Conservation (phyloP, 192 early-diverging fungal species). For the Jimgerdemannia flammicorona region DNA sequence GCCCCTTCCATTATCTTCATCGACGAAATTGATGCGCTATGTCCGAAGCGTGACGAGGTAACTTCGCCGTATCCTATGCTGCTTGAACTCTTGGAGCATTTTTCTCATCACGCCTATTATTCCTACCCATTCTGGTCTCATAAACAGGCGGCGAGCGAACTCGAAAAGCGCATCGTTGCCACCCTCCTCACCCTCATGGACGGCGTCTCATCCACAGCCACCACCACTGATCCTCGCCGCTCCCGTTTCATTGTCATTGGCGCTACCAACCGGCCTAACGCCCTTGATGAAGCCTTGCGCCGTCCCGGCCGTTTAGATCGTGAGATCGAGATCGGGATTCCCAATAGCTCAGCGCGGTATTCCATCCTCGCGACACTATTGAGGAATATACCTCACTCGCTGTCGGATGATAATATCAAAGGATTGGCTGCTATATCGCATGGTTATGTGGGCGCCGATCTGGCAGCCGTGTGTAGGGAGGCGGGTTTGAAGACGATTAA, state of each 20-base stretch:
- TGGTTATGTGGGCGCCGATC: conserved; percentile 97
- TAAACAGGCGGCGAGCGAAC: conserved; percentile 62
- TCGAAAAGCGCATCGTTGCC: conserved; percentile 88
- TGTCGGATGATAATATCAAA: conserved; percentile 55
- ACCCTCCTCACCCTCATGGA: conserved; percentile 96
- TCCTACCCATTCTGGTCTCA: conserved; percentile 4
- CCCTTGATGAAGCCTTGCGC: conserved; percentile 85
- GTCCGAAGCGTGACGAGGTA: conserved; percentile 83
- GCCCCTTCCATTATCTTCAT: conserved; percentile 88
- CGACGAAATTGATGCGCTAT: conserved; percentile 92
- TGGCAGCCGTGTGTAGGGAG: conserved; percentile 82
- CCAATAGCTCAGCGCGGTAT: conserved; percentile 58
- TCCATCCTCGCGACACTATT: conserved; percentile 75
- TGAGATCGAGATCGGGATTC: conserved; percentile 94
- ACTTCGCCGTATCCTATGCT: not conserved
- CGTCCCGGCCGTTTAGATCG: conserved; percentile 93
- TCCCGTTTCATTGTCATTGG: conserved; percentile 73
- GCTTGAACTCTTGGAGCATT: not conserved
- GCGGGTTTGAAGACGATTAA: conserved; percentile 81
- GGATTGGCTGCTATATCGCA: conserved; percentile 67
- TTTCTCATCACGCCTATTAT: not conserved
- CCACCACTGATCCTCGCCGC: conserved; percentile 14
- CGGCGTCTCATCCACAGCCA: conserved; percentile 38
- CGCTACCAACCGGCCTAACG: conserved; percentile 90
- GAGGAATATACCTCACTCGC: conserved; percentile 58